Base-by-base conservation (phyloP, 2,329 filamentous ascomycete species). In the Pseudocercospora fuligena region DNA sequence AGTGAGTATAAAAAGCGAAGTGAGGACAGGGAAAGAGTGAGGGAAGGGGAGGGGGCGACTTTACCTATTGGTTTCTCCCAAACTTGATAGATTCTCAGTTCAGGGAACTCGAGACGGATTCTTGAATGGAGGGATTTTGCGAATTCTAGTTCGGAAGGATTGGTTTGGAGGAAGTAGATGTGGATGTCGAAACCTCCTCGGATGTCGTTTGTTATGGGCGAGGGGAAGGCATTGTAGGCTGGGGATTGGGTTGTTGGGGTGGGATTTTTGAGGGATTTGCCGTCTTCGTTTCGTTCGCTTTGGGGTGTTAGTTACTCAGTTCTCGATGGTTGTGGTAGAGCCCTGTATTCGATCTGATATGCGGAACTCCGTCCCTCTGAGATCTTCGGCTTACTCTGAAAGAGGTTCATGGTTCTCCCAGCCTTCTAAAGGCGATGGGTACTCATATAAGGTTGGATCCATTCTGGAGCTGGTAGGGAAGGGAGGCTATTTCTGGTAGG, bases 101-200 rank as follows among this genome's bases (percentile, higher is more conserved):
- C 93, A 8, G 93, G 93, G 75, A 97, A 91, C 81, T 97, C 93
- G 66, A 89, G 85, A 58, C 93, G 83, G 70, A 97, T 92, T 11
- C 93, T 85, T 75, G 94, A 88, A 86, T 90, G 92, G 0, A 97
- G 83, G 53, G 90, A 89, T 29, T 80, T 84, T 0, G 93, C 93
- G 75, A 90, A 94, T 40, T 86, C 82, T 0, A 79, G 78, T 75
- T 96, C 91, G 5, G 83, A 80, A 0, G 84, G 77, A 67, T 90
- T 90, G 53, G 82, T 84, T 74, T 87, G 79, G 29, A 89, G 87
- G 78, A 93, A 92, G 80, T 97, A 97, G 73, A 97, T 89, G 78
- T 97, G 93, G 16, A 96, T 80, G 76, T 97, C 93, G 71, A 97
- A 97, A 11, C 89, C 93, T 43, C 91, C 92, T 5, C 88, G 84